phyloP scores from a whole-genome alignment of 257 asterid genomes.

The Phtheirospermum japonicum region DNA sequence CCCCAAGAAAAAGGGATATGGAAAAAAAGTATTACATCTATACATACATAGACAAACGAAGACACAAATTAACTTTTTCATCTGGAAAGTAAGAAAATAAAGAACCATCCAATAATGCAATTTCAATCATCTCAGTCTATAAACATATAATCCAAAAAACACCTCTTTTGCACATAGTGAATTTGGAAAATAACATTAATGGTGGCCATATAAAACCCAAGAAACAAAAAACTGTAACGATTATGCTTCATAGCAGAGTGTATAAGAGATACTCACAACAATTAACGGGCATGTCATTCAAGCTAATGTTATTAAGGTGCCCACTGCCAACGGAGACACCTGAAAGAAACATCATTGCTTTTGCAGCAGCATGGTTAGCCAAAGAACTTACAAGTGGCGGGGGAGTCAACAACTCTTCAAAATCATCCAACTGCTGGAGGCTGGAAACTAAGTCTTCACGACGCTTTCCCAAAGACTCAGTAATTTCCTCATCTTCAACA shows the following conservation, averaged over 20 bases:
- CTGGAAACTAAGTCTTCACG: conserved; percentile 77
- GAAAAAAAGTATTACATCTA: too few species aligned
- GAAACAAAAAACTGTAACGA: neutral
- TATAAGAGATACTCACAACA: conserved; percentile 60
- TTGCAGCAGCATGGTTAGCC: conserved; percentile 97
- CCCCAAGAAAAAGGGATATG: too few species aligned
- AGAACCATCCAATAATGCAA: too few species aligned
- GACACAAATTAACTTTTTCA: too few species aligned
- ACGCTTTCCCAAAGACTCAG: conserved; percentile 47
- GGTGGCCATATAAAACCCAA: conserved; percentile 23
- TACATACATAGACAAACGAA: too few species aligned
- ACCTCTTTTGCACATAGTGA: neutral
- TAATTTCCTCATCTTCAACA: conserved; percentile 77
- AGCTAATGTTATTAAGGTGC: conserved; percentile 38
- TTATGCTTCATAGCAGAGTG: conserved; percentile 16
- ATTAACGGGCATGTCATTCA: conserved; percentile 58
- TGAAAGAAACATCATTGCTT: conserved; percentile 89
- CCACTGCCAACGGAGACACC: conserved; percentile 75
- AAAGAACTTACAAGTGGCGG: conserved; percentile 69
- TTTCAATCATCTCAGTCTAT: conserved; percentile 3
- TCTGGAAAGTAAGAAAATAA: too few species aligned
- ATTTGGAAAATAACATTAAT: neutral
- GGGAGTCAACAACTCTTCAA: conserved; percentile 81
- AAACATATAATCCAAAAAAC: conserved; percentile 19
- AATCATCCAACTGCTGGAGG: conserved; percentile 78